A percentile compares a stretch with the other conserved stretches of the same genome.
These are phyloP conservation scores for Penicillium sp. DNA, from an alignment of 2,329 filamentous ascomycete genomes.

Conservation along the genomic window DNA sequence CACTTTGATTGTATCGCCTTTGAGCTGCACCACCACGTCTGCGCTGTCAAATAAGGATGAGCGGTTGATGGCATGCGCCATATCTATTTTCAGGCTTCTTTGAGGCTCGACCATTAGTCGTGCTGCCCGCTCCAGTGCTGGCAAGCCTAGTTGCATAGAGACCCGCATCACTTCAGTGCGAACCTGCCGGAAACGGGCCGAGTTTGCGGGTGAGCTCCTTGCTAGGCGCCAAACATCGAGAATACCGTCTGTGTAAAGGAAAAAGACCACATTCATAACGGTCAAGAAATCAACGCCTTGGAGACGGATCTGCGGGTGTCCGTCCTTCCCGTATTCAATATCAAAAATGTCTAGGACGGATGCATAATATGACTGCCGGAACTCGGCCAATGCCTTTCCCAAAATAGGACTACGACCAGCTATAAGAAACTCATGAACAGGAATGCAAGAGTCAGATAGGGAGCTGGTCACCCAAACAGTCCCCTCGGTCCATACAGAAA, in stretches of 20 bases:
- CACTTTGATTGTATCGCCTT: constrained; percentile 64
- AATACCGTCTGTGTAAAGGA: constrained; percentile 74
- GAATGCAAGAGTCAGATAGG: constrained; percentile 68
- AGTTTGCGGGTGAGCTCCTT: constrained; percentile 62
- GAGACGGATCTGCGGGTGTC: constrained; percentile 63
- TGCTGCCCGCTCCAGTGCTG: constrained; percentile 71
- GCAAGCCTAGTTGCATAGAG: constrained; percentile 69
- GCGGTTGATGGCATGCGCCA: constrained; percentile 68
- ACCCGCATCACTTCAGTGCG: constrained; percentile 84
- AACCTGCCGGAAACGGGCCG: constrained; percentile 74
- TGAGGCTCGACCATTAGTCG: constrained; percentile 69
- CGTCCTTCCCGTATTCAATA: constrained; percentile 54
- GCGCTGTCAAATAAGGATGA: constrained; percentile 72
- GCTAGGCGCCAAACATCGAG: constrained; percentile 86
- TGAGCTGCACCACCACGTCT: constrained; percentile 77
- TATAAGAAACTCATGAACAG: constrained; percentile 79
- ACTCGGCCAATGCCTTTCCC: constrained; percentile 60
- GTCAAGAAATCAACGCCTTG: constrained; percentile 72
- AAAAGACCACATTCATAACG: constrained; percentile 75
- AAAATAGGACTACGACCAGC: constrained; percentile 71
- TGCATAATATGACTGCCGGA: constrained; percentile 56
- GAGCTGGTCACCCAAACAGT: constrained; percentile 54
- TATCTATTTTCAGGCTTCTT: constrained; percentile 65
- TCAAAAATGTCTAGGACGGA: constrained; percentile 61
- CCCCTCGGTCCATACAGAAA: constrained; percentile 28